phyloP scores from a whole-genome alignment of 2,329 filamentous ascomycete genomes.

The Fusarium haematococcum region DNA sequence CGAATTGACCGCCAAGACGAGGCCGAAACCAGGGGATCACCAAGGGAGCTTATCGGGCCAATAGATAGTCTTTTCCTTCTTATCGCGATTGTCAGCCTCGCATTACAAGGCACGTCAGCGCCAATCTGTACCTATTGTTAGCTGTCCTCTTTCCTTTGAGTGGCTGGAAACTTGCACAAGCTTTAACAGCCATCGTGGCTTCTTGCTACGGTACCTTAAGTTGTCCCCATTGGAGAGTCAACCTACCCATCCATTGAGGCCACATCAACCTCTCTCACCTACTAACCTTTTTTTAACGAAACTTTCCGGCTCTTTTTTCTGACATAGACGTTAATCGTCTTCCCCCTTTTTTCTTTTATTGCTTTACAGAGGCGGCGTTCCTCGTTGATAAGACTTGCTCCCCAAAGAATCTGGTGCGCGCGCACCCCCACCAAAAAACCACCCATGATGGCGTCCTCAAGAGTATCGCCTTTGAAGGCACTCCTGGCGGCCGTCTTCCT shows the following conservation, averaged over 20 bases:
- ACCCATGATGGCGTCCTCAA: constrained; percentile 48
- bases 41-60: constrained; percentile 35
- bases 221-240: constrained; percentile 33
- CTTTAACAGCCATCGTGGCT: constrained; percentile 46
- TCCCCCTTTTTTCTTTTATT: constrained; percentile 14
- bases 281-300: constrained; percentile 17
- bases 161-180: constrained; percentile 38
- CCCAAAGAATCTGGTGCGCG: constrained; percentile 32
- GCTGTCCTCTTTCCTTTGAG: constrained; percentile 51
- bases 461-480: constrained; percentile 52
- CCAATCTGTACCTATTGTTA: constrained; percentile 40
- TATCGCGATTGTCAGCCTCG: constrained; percentile 44
- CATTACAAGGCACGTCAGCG: constrained; percentile 40
- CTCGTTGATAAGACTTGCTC: constrained; percentile 15
- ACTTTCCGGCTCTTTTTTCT: constrained; percentile 22
- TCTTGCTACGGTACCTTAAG: constrained; percentile 29
- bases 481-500: constrained; percentile 54
- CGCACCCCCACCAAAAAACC: constrained; percentile 41
- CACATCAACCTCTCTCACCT: constrained; percentile 49
- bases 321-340: constrained; percentile 34
- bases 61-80: not conserved
- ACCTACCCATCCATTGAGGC: constrained; percentile 46
- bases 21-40: constrained; percentile 21
- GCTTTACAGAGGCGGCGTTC: constrained; percentile 21
- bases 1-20: constrained; percentile 17